phyloP scores from a whole-genome alignment of 1,139 yeast species.

The Taphrina betulina region DNA sequence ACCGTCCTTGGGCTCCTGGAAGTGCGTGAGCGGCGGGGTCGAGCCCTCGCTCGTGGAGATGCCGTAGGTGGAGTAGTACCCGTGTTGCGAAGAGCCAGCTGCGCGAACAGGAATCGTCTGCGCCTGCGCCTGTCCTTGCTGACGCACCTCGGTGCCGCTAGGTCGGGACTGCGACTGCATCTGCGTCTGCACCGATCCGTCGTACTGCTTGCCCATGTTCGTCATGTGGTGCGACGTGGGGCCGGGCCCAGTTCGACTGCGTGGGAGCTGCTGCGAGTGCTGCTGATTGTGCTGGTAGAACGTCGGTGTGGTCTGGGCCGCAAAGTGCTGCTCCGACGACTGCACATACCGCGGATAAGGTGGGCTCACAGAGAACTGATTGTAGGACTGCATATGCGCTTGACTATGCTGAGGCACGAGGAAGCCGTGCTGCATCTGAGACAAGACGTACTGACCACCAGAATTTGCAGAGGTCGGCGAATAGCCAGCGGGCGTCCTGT shows the following conservation, averaged over 20 bases:
- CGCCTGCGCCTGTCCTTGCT: neutral
- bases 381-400: neutral
- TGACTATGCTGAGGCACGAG: neutral
- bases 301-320: neutral
- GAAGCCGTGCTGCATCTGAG: conserved; percentile 13
- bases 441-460: neutral
- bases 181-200: no score
- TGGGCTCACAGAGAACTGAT: neutral
- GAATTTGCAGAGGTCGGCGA: conserved; percentile 5
- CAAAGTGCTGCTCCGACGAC: neutral
- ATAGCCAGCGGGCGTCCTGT: conserved; percentile 13
- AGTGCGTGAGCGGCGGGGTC: neutral
- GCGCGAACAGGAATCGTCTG: neutral
- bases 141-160: neutral
- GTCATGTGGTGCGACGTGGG: conserved; percentile 11
- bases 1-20: no score
- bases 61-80: neutral
- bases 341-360: neutral
- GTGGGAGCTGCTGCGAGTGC: neutral
- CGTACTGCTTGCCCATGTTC: no score
- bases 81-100: neutral
- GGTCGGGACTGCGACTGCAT: no score
- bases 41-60: neutral
- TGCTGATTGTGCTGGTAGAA: neutral
- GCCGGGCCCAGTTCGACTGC: neutral